A percentile compares a stretch with the other conserved stretches of the same genome.
These are phyloP conservation scores for Suillus subalutaceus DNA, from an alignment of 768 basidiomycete species.

Conservation along the genomic window DNA sequence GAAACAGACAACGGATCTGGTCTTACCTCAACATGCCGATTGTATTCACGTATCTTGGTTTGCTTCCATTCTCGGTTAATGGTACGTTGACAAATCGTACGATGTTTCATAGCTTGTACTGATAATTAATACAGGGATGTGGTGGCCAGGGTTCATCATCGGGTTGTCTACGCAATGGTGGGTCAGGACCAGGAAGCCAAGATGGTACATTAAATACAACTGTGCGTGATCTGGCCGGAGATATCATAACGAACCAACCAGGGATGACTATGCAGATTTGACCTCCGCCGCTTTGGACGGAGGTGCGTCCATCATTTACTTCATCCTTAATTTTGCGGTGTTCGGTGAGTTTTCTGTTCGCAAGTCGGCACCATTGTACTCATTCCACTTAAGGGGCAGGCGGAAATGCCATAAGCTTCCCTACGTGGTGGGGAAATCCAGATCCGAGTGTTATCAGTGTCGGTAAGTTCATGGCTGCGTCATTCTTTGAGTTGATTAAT, in stretches of 20 bases:
- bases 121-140: conserved; percentile 27
- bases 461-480: conserved; percentile 8
- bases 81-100: conserved; percentile 19
- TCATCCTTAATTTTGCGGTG: conserved; percentile 45
- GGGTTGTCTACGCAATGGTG: conserved; percentile 53
- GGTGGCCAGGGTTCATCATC: conserved; percentile 56
- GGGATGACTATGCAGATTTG: conserved; percentile 31
- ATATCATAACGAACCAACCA: neutral
- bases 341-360: conserved; percentile 24
- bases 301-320: conserved; percentile 50
- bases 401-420: conserved; percentile 45
- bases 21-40: conserved; percentile 29
- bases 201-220: conserved; percentile 50
- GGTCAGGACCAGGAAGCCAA: conserved; percentile 44
- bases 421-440: conserved; percentile 47
- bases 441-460: conserved; percentile 17
- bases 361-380: conserved; percentile 27
- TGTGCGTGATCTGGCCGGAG: neutral
- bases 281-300: conserved; percentile 53
- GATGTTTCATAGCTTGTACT: neutral
- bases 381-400: conserved; percentile 41
- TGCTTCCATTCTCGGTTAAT: conserved; percentile 29
- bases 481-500: neutral
- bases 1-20: conserved; percentile 20
- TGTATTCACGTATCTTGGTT: conserved; percentile 25